phyloP scores from a whole-genome alignment of 345 rosid species.

The Gossypium australe region DNA sequence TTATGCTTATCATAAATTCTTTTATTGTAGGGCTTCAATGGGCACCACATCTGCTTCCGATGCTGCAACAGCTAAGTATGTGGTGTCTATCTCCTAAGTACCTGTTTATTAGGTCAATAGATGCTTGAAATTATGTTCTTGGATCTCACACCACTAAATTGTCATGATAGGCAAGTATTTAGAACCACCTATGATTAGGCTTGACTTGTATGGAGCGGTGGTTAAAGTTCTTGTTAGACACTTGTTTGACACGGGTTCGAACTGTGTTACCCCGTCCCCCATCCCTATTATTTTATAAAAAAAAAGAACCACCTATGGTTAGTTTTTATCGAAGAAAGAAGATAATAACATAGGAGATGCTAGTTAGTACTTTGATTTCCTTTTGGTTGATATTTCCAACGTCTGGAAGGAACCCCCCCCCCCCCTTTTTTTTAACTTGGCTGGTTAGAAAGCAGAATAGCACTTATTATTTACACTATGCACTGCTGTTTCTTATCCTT shows the following conservation, averaged over 20 bases:
- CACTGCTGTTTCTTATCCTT: background rate
- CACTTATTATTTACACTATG: background rate
- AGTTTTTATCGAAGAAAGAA: background rate
- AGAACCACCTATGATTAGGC: background rate
- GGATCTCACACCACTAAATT: background rate
- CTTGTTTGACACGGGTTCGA: too few relatives aligned
- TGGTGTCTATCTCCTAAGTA: constrained; percentile 11
- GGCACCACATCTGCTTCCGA: constrained; percentile 31
- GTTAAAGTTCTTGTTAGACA: too few relatives aligned
- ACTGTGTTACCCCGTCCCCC: too few relatives aligned
- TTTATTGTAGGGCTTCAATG: constrained; percentile 27
- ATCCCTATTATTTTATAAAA: too few relatives aligned
- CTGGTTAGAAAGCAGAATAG: background rate
- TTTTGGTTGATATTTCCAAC: background rate
- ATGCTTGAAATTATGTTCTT: background rate
- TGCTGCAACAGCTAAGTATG: constrained; percentile 36
- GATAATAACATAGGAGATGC: background rate
- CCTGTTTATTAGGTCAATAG: background rate
- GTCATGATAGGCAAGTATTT: background rate
- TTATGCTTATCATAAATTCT: constrained; percentile 5
- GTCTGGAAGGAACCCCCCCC: too few relatives aligned
- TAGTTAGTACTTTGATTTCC: background rate
- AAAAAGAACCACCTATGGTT: background rate
- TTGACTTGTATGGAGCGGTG: too few relatives aligned
- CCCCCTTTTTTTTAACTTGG: background rate